Base-by-base conservation (phyloP, 2,329 filamentous ascomycete species). In the Penicillium corylophilum region DNA sequence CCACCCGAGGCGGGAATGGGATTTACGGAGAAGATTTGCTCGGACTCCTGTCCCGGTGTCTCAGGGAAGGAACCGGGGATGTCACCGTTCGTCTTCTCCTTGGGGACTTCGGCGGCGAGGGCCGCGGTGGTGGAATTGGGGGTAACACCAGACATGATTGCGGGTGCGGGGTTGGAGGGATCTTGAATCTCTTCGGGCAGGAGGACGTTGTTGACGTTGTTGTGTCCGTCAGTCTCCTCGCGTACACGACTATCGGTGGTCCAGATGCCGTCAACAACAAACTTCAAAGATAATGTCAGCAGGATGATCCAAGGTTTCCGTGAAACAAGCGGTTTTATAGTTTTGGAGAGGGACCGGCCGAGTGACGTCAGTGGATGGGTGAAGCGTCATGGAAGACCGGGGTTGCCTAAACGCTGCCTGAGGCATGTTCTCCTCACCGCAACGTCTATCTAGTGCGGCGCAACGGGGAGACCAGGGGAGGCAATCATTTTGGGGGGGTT, bases 221-320 rank as follows among this genome's bases (percentile, higher is more conserved):
- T 88, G 66, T 85, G 80, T 60, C 82, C 81, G 79, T 96, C 93
- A 67, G 84, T 83, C 76, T 96, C 92, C 74, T 88, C 86, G 53
- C 89, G 88, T 38, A 86, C 88, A 53, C 85, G 84, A 64, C 86
- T 84, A 74, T 96, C 92, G 71, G 86, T 88, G 45, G 85, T 85
- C 94, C 94, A 99, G 63, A 82, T 83, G 62, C 89, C 90, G 81
- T 99, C 90, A 61, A 96, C 93, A 64, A 99, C 89, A 73, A 96
- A 99, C 93, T 96, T 54, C 29, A 49, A 9, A 48, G 40, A 36
- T 47, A 54, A 33, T n/a, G 51, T 57, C 50, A 56, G 52, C 41
- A 46, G 46, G 60, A 55, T 45, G 23, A 36, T 41, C 31, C 33
- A 31, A 31, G 41, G 16, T 36, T 23, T 33, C 9, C 40, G 47